phyloP scores from a whole-genome alignment of 129 eudicot species.

The Mikania micrantha region DNA sequence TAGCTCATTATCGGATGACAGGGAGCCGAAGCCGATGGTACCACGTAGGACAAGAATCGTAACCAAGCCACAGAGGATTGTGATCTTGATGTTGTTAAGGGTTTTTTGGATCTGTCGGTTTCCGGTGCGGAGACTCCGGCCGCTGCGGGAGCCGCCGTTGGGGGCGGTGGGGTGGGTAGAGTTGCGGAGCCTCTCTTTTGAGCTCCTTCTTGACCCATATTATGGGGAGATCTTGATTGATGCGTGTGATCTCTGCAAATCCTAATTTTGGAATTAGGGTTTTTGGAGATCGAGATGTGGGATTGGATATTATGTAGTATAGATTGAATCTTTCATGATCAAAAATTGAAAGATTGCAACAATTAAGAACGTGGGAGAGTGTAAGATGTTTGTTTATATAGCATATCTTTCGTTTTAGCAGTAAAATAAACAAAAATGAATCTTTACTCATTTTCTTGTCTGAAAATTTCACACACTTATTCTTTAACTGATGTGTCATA shows the following conservation, averaged over 20 bases:
- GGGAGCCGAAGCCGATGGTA: conserved; percentile 62
- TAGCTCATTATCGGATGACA: conserved; percentile 47
- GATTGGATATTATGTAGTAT: not conserved
- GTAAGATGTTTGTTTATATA: too few species aligned
- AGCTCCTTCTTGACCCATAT: conserved; percentile 53
- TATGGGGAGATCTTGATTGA: not conserved
- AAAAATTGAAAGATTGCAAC: not conserved
- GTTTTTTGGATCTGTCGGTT: conserved; percentile 72
- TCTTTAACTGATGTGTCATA: too few species aligned
- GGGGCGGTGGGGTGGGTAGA: conserved; percentile 42
- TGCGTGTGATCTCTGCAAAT: not conserved
- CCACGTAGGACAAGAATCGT: conserved; percentile 88
- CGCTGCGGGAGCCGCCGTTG: conserved; percentile 33
- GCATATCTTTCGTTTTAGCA: too few species aligned
- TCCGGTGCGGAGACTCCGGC: conserved; percentile 32
- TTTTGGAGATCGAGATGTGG: not conserved
- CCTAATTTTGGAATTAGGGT: not conserved
- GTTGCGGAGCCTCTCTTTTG: conserved; percentile 42
- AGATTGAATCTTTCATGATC: not conserved
- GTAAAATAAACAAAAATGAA: too few species aligned
- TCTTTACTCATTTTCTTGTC: too few species aligned
- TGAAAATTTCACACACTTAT: too few species aligned
- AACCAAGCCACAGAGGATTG: conserved; percentile 72
- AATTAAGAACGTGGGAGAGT: conserved; percentile 26
- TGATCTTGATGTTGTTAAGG: conserved; percentile 77